Evolutionary conservation across 306 rosid species (phyloP), one percentile per base, ranked within the genome.

Genomic region (Castanospermum australe): DNA sequence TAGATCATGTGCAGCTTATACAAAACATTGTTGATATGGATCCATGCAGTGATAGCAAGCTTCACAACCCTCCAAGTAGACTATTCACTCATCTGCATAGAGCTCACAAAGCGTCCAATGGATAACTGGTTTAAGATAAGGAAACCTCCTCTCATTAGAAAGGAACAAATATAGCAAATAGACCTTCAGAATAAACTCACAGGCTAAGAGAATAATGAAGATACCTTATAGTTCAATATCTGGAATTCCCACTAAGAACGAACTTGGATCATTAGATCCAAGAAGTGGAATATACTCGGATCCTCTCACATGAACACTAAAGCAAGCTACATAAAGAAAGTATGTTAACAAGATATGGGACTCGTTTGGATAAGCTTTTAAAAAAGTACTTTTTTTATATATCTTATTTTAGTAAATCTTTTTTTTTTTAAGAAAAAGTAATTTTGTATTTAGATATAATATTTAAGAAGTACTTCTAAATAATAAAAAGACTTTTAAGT

Each of bases 221-320:
- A 61, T 81, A 87, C 95, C 71, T 92, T 85, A 92, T 17, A 82
- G 79, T 67, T 90, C 98, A 82, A 86, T 78, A 76, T 90, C 92
- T 0, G 93, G 88, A 84, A 89, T 83, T 52, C 91, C 99, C 73
- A 84, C 83, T 66, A 87, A 79, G 86, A 92, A 89, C 20, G 96
- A 92, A 82, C 88, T 86, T 54, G 92, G 90, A 84, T 92, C 93
- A 35, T 84, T 56, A 6, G 95, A 87, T 73, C 97, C 96, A 18
- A 85, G 86, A n/a, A 88, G 90, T 8, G 98, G 96, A 86, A 87
- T 88, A 82, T 91, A 95, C 84, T 95, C 98, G 5, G 93, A 92
- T 78, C 99, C 97, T 83, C 99, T 93, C 82, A 95, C 99, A 63
- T 87, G 99, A 62, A 88, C 98, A 76, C 95, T 83, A 84, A 85